Evolutionary conservation across 176 grass and related monocot genomes (phyloP).

Genomic region (Triticum urartu): DNA sequence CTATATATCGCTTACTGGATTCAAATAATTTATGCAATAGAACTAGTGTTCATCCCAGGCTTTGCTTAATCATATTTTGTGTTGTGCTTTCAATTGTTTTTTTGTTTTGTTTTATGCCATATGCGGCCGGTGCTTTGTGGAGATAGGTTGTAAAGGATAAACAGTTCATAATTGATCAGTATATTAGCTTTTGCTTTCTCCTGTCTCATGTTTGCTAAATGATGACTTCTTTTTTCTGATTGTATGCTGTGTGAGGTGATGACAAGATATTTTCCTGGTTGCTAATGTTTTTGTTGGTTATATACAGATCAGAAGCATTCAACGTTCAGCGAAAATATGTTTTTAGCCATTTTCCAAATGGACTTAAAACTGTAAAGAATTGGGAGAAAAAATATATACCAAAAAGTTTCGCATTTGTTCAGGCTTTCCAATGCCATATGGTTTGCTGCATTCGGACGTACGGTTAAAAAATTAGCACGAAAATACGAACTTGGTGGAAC

Average conservation of each 20-base stretch:
- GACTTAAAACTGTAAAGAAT: too few species aligned
- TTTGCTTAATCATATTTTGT: not conserved
- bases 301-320: slow-evolving; percentile 38
- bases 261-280: not conserved
- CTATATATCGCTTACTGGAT: not conserved
- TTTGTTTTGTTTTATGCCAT: not conserved
- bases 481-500: too few species aligned
- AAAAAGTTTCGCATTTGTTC: too few species aligned
- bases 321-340: slow-evolving; percentile 11
- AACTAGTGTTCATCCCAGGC: not conserved
- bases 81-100: not conserved
- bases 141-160: not conserved
- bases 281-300: not conserved
- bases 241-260: not conserved
- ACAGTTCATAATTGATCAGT: not conserved
- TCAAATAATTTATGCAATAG: not conserved
- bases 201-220: not conserved
- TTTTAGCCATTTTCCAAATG: too few species aligned
- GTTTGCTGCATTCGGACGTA: too few species aligned
- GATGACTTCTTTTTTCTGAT: not conserved
- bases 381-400: too few species aligned
- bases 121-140: not conserved
- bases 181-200: not conserved
- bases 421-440: too few species aligned
- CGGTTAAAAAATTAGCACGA: too few species aligned